A percentile compares a stretch with the other conserved stretches of the same genome.
These are phyloP conservation scores for Chaetomium sp. DNA, from an alignment of 2,329 filamentous ascomycete genomes.

Conservation along the genomic window DNA sequence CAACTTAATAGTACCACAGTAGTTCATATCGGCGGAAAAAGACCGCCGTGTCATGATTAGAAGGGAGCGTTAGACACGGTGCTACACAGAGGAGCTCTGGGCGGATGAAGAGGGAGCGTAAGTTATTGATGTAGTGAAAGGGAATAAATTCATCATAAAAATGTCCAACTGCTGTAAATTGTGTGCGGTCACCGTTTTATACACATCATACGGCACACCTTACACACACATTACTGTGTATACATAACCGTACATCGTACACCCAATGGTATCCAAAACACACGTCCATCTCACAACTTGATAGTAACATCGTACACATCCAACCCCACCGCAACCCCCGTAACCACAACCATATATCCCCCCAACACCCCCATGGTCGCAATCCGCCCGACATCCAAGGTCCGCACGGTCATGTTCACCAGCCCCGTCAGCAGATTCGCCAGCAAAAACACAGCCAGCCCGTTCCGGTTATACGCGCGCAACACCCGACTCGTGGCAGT, in stretches of 20 bases:
- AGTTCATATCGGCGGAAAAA: too few relatives aligned
- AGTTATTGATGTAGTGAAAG: too few relatives aligned
- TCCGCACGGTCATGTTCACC: constrained; percentile 82
- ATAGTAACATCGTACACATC: constrained; percentile 63
- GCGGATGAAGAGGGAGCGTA: too few relatives aligned
- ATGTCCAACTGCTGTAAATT: too few relatives aligned
- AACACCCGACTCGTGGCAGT: constrained; percentile 76
- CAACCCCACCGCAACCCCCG: constrained; percentile 59
- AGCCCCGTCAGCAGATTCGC: constrained; percentile 86
- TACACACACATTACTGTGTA: neutral
- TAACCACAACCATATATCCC: constrained; percentile 62
- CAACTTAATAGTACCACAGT: too few relatives aligned
- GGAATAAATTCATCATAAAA: too few relatives aligned
- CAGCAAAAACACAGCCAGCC: constrained; percentile 74
- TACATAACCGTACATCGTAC: neutral
- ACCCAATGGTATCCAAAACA: neutral
- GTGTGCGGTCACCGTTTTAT: neutral
- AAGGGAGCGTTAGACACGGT: too few relatives aligned
- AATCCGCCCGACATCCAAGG: constrained; percentile 61
- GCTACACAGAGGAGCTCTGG: too few relatives aligned
- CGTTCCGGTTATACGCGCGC: constrained; percentile 80
- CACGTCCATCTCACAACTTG: constrained; percentile 43
- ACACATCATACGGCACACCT: neutral
- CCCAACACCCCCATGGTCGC: constrained; percentile 68
- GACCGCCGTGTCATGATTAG: too few relatives aligned